A percentile compares a stretch with the other conserved stretches of the same genome.
Conservation (phyloP, 2,329 filamentous ascomycete species). For the Colletotrichum australisinense region DNA sequence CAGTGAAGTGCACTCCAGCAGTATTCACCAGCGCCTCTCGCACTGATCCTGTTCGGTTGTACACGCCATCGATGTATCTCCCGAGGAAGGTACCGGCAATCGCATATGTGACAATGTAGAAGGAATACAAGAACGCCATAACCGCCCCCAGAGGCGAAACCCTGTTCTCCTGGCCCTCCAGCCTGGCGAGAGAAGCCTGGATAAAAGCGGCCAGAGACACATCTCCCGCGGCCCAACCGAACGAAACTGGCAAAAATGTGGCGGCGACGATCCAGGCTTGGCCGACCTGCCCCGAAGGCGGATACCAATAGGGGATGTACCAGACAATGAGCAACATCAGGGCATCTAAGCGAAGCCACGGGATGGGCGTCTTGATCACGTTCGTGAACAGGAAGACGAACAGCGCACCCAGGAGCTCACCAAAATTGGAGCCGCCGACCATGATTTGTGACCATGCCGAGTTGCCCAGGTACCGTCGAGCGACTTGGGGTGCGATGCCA, state of each 20-base stretch:
- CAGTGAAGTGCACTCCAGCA: constrained; percentile 59
- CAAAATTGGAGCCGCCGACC: constrained; percentile 61
- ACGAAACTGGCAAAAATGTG: constrained; percentile 57
- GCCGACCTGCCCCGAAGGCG: constrained; percentile 49
- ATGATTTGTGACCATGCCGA: constrained; percentile 62
- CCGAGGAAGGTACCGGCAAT: constrained; percentile 57
- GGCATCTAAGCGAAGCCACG: constrained; percentile 61
- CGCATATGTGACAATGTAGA: constrained; percentile 60
- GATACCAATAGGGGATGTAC: constrained; percentile 60
- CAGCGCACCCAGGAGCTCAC: constrained; percentile 59
- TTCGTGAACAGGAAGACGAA: constrained; percentile 62
- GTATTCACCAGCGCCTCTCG: constrained; percentile 54
- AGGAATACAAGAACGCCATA: constrained; percentile 62
- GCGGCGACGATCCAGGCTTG: constrained; percentile 48
- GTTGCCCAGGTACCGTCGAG: constrained; percentile 58
- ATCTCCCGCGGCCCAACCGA: constrained; percentile 63
- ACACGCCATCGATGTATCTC: constrained; percentile 56
- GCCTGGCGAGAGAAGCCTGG: constrained; percentile 58
- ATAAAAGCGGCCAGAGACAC: constrained; percentile 63
- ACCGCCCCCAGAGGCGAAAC: constrained; percentile 61
- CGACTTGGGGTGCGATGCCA: constrained; percentile 57
- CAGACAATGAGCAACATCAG: constrained; percentile 58
- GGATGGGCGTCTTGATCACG: constrained; percentile 59
- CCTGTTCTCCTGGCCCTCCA: constrained; percentile 55
- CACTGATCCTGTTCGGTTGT: constrained; percentile 44